A percentile compares a stretch with the other conserved stretches of the same genome.
These are phyloP conservation scores for Chalciporus sphaerocephalus DNA, from an alignment of 768 basidiomycete genomes.

Conservation along the genomic window DNA sequence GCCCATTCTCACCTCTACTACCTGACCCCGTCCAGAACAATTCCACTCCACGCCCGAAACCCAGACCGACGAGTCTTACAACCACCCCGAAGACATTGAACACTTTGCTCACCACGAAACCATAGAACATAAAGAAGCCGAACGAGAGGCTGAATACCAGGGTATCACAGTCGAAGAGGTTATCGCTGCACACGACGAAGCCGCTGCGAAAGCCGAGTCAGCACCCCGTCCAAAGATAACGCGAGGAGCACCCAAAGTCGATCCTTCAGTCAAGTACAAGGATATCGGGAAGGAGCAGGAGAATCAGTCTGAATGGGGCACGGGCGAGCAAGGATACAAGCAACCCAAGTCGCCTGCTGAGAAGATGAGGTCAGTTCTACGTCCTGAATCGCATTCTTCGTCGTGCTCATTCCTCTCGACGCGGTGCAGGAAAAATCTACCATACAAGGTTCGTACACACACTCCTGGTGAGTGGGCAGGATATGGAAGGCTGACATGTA, in stretches of 20 bases:
- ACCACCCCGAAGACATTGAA: slow-evolving; percentile 87
- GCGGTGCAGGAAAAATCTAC: slow-evolving; percentile 61
- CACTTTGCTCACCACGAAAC: slow-evolving; percentile 86
- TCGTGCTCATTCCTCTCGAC: slow-evolving; percentile 5
- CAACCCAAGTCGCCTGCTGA: slow-evolving; percentile 70
- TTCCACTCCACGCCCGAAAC: slow-evolving; percentile 97
- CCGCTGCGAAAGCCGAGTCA: slow-evolving; percentile 16
- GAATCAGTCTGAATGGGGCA: slow-evolving; percentile 64
- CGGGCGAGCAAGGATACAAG: slow-evolving; percentile 66
- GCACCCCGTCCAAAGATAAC: slow-evolving; percentile 48
- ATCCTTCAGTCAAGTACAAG: slow-evolving; percentile 59
- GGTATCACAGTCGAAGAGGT: slow-evolving; percentile 77
- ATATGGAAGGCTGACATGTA: slow-evolving; percentile 44
- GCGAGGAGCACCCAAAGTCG: slow-evolving; percentile 59
- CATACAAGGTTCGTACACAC: slow-evolving; percentile 70
- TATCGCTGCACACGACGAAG: slow-evolving; percentile 48
- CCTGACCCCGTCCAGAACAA: slow-evolving; percentile 50
- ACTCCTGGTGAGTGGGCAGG: slow-evolving; percentile 8
- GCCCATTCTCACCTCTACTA: neutral
- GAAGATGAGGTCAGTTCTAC: slow-evolving; percentile 57
- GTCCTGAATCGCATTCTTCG: neutral
- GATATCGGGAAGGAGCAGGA: slow-evolving; percentile 50
- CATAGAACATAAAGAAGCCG: slow-evolving; percentile 82
- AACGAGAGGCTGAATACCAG: slow-evolving; percentile 78
- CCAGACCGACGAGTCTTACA: slow-evolving; percentile 93